Conservation (phyloP, 2,329 filamentous ascomycete genomes). For the Claviceps digitariae region DNA sequence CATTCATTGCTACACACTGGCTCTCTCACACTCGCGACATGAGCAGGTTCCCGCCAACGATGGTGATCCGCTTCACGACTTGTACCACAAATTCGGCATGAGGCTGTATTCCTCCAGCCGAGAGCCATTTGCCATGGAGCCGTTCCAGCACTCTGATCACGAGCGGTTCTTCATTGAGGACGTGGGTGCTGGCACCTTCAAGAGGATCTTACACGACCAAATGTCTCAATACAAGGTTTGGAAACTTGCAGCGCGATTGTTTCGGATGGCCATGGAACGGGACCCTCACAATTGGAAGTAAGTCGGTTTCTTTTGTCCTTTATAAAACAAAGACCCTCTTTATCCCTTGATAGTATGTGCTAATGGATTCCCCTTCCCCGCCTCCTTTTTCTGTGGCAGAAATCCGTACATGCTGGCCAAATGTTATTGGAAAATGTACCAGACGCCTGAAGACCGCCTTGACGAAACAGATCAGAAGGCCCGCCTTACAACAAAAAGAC, state of each 20-base stretch:
- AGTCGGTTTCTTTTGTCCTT: slow-evolving; percentile 13
- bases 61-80: slow-evolving; percentile 40
- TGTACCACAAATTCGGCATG: slow-evolving; percentile 48
- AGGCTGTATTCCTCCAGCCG: slow-evolving; percentile 48
- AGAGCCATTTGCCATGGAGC: slow-evolving; percentile 50
- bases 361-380: neutral
- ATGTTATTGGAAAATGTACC: slow-evolving; percentile 51
- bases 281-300: slow-evolving; percentile 44
- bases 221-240: slow-evolving; percentile 48
- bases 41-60: slow-evolving; percentile 30
- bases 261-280: slow-evolving; percentile 40
- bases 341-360: neutral
- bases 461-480: slow-evolving; percentile 27
- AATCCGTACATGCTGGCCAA: slow-evolving; percentile 49
- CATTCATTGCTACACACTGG: slow-evolving; percentile 65
- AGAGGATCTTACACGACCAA: slow-evolving; percentile 37
- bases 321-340: too few species aligned
- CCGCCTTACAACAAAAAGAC: slow-evolving; percentile 19
- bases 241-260: slow-evolving; percentile 45
- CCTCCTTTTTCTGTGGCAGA: slow-evolving; percentile 13
- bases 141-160: slow-evolving; percentile 42
- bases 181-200: slow-evolving; percentile 36
- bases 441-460: slow-evolving; percentile 30
- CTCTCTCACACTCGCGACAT: slow-evolving; percentile 40
- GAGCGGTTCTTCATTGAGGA: slow-evolving; percentile 43